phyloP scores from a whole-genome alignment of 768 basidiomycete genomes.

The Suillus sp. region DNA sequence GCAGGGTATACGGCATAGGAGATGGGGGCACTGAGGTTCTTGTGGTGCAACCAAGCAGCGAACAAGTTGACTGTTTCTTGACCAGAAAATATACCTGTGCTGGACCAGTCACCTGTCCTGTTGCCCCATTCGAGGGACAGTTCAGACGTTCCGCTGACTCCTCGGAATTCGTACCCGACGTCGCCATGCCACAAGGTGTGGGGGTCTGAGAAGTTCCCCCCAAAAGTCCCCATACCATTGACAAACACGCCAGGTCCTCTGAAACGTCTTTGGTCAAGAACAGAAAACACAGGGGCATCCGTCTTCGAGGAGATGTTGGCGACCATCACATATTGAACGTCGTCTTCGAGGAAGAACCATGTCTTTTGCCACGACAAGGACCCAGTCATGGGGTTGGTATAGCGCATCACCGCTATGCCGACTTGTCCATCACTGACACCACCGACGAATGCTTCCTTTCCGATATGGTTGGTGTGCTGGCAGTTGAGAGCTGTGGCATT shows the following conservation, averaged over 20 bases:
- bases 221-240: constrained; percentile 31
- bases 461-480: constrained; percentile 41
- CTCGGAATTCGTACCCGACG: constrained; percentile 60
- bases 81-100: constrained; percentile 64
- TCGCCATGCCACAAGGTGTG: constrained; percentile 62
- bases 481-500: constrained; percentile 55
- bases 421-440: constrained; percentile 59
- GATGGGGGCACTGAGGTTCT: constrained; percentile 39
- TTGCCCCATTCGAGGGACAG: constrained; percentile 47
- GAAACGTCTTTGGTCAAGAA: constrained; percentile 65
- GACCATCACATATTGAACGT: constrained; percentile 65
- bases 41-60: constrained; percentile 58
- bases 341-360: constrained; percentile 72
- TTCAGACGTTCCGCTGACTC: constrained; percentile 23
- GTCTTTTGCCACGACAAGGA: constrained; percentile 64
- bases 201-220: constrained; percentile 16
- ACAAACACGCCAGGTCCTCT: constrained; percentile 43
- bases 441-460: constrained; percentile 62
- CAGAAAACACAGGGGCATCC: constrained; percentile 54
- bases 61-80: constrained; percentile 62
- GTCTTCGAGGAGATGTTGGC: constrained; percentile 49
- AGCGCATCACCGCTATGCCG: constrained; percentile 68
- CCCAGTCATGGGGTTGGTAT: constrained; percentile 62
- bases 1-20: constrained; percentile 63
- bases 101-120: constrained; percentile 60